phyloP scores from a whole-genome alignment of 2,329 filamentous ascomycete genomes.

The Colletotrichum abscissum region DNA sequence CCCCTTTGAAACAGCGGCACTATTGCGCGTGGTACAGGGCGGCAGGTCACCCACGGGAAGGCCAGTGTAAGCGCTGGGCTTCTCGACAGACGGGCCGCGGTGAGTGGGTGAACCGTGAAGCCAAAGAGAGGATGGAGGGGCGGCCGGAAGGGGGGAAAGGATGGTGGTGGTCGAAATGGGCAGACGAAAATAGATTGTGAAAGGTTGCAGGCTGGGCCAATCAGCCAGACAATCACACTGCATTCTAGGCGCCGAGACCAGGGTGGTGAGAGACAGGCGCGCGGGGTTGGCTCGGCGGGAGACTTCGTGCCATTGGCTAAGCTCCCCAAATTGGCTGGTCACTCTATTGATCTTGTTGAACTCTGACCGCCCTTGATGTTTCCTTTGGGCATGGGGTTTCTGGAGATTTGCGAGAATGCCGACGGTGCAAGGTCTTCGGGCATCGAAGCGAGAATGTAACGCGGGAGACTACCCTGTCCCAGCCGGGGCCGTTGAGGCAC shows the following conservation, averaged over 20 bases:
- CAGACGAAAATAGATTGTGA: slow-evolving; percentile 33
- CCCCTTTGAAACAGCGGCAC: slow-evolving; percentile 4
- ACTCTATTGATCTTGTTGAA: slow-evolving; percentile 7
- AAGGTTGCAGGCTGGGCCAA: slow-evolving; percentile 40
- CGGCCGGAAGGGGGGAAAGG: background rate
- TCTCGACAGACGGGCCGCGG: slow-evolving; percentile 2
- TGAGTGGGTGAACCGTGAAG: slow-evolving; percentile 33
- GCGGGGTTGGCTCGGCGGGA: slow-evolving; percentile 34
- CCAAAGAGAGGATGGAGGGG: slow-evolving; percentile 26
- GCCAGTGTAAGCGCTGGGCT: slow-evolving; percentile 36
- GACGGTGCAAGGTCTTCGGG: slow-evolving; percentile 8
- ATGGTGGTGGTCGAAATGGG: slow-evolving; percentile 14
- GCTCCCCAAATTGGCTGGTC: slow-evolving; percentile 1
- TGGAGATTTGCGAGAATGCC: slow-evolving; percentile 11
- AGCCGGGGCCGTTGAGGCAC: background rate
- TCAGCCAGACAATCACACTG: slow-evolving; percentile 46
- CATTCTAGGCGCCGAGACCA: slow-evolving; percentile 40
- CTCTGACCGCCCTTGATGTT: slow-evolving; percentile 15
- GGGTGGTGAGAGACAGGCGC: slow-evolving; percentile 33
- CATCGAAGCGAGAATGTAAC: slow-evolving; percentile 19
- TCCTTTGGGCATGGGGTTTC: background rate
- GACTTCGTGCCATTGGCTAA: slow-evolving; percentile 24
- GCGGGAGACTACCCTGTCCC: slow-evolving; percentile 4
- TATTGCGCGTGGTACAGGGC: background rate
- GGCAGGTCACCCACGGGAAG: slow-evolving; percentile 22